A percentile compares a stretch with the other conserved stretches of the same genome.
These are phyloP conservation scores for Oryza glaberrima DNA, from an alignment of 176 grass and related monocot species.

Conservation along the genomic window DNA sequence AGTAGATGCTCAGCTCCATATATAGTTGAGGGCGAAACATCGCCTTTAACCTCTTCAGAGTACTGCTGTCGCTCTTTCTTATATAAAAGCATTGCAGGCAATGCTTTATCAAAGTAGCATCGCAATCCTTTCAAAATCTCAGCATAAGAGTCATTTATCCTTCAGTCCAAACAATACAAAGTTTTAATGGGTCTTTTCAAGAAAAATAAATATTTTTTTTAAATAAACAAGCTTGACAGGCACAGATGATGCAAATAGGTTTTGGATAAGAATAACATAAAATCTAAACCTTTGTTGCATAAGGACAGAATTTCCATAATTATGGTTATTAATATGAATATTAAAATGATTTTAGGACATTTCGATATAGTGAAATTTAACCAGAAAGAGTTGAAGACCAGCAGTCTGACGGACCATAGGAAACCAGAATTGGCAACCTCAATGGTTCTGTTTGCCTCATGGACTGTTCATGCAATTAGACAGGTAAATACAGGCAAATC, in stretches of 20 bases:
- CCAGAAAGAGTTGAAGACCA: background rate
- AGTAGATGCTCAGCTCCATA: constrained; percentile 98
- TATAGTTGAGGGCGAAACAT: constrained; percentile 73
- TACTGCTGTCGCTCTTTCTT: constrained; percentile 88
- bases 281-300: background rate
- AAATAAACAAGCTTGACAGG: background rate
- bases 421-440: too few relatives aligned
- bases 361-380: constrained; percentile 2
- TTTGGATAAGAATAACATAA: background rate
- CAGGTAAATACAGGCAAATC: too few relatives aligned
- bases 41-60: constrained; percentile 64
- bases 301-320: constrained; percentile 12
- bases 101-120: constrained; percentile 97
- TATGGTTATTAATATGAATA: background rate
- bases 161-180: constrained; percentile 29
- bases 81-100: constrained; percentile 92
- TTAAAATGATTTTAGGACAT: background rate
- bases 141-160: constrained; percentile 80
- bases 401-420: background rate
- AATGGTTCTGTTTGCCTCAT: too few relatives aligned
- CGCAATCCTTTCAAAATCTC: constrained; percentile 93
- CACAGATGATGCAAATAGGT: background rate
- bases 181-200: constrained; percentile 24
- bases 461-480: too few relatives aligned
- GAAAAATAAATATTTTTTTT: background rate